Percentiles rank a stretch among this genome's conserved stretches.
phyloP scores from a whole-genome alignment of 345 rosid species.

The Arabidopsis arenosa region DNA sequence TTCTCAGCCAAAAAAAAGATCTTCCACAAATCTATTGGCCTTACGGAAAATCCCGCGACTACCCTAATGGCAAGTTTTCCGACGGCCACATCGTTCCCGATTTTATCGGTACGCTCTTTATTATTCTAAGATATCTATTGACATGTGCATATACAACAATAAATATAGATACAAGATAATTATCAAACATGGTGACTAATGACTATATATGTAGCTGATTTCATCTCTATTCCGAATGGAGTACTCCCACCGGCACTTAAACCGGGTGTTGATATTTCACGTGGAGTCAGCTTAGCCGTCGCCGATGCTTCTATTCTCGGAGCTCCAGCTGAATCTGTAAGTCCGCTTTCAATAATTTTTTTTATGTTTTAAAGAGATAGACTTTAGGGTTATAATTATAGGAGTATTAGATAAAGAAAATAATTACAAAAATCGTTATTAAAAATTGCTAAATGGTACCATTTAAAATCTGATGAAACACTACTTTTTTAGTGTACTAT shows the following conservation, averaged over 20 bases:
- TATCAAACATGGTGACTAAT: background rate
- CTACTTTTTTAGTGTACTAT: too few relatives aligned
- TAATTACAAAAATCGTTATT: too few relatives aligned
- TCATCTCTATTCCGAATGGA: conserved; percentile 35
- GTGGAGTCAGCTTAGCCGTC: conserved; percentile 43
- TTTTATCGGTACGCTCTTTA: conserved; percentile 44
- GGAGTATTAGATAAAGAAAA: too few relatives aligned
- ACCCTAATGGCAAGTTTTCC: conserved; percentile 46
- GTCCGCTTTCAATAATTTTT: background rate
- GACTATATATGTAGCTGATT: conserved; percentile 19
- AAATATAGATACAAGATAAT: background rate
- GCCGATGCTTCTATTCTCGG: conserved; percentile 40
- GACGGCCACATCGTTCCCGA: conserved; percentile 50
- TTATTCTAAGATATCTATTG: too few relatives aligned
- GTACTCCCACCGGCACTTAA: conserved; percentile 36
- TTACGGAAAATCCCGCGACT: conserved; percentile 44
- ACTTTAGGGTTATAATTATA: too few relatives aligned
- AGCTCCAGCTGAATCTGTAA: conserved; percentile 25
- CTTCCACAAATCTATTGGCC: conserved; percentile 37
- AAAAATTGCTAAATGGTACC: too few relatives aligned
- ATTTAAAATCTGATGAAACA: too few relatives aligned
- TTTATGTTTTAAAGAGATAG: too few relatives aligned
- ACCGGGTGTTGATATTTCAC: conserved; percentile 14
- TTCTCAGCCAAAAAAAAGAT: background rate
- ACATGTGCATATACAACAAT: background rate